A percentile compares a stretch with the other conserved stretches of the same genome.
Conservation (phyloP, 2,329 filamentous ascomycete species). For the Calonectria henricotiae region DNA sequence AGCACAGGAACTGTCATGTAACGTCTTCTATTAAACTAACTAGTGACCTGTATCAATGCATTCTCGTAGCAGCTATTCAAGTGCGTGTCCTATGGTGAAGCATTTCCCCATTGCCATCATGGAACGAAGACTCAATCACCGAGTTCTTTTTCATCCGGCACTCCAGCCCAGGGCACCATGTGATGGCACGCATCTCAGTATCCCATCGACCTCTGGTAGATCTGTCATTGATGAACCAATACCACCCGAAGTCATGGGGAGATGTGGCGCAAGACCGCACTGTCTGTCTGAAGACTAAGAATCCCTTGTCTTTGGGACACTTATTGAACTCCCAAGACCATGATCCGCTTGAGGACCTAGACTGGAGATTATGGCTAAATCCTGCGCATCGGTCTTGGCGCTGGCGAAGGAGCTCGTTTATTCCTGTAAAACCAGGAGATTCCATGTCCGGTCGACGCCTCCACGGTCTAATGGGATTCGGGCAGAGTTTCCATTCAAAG, state of each 20-base stretch:
- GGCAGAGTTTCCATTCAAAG: too few relatives aligned
- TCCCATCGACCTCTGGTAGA: background rate
- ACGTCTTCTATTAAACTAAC: too few relatives aligned
- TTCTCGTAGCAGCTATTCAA: background rate
- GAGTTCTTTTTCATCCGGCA: background rate
- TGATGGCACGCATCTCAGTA: background rate
- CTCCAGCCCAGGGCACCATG: background rate
- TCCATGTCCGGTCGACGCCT: too few relatives aligned
- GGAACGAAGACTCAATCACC: background rate
- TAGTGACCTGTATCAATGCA: background rate
- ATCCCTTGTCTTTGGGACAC: conserved; percentile 8
- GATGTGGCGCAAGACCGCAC: background rate
- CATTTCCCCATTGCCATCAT: background rate
- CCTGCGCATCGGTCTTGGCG: background rate
- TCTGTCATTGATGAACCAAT: background rate
- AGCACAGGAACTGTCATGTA: too few relatives aligned
- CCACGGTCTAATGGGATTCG: too few relatives aligned
- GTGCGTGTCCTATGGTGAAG: background rate
- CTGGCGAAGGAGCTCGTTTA: too few relatives aligned
- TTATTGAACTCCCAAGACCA: conserved; percentile 1
- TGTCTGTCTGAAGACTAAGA: conserved; percentile 21
- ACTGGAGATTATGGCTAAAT: background rate
- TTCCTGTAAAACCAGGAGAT: too few relatives aligned
- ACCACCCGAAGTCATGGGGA: conserved; percentile 8
- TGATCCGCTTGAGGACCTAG: background rate